phyloP scores from a whole-genome alignment of 1,284 basidiomycete genomes.

The Apiotrichum akiyoshidainum region DNA sequence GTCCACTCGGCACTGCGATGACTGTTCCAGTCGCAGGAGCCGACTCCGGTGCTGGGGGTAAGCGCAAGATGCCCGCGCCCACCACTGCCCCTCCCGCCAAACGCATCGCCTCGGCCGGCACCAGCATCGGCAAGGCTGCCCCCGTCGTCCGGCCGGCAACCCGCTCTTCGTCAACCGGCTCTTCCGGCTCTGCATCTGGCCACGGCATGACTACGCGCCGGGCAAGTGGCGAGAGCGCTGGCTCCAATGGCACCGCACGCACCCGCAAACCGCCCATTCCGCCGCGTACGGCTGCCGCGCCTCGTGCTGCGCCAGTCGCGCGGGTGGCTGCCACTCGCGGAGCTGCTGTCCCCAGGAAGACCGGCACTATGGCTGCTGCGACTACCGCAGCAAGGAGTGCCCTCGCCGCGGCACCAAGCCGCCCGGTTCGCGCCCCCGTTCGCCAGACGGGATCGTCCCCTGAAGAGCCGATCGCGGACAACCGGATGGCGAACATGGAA shows the following conservation, averaged over 20 bases:
- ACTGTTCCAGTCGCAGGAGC: not conserved
- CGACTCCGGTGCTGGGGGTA: too few relatives aligned
- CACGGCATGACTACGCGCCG: not conserved
- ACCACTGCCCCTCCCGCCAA: conserved; percentile 30
- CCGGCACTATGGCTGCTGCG: conserved; percentile 6
- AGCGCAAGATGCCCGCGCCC: conserved; percentile 7
- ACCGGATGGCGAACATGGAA: conserved; percentile 40
- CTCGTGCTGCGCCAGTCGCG: not conserved
- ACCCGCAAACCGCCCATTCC: conserved; percentile 7
- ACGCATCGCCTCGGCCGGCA: conserved; percentile 7
- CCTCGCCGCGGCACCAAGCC: not conserved
- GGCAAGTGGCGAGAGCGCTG: not conserved
- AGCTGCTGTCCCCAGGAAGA: not conserved
- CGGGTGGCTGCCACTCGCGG: conserved; percentile 21
- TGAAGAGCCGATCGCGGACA: conserved; percentile 13
- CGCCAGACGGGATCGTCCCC: not conserved
- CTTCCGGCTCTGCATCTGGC: not conserved
- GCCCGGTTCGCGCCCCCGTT: not conserved
- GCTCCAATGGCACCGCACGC: not conserved
- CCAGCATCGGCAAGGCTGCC: too few relatives aligned
- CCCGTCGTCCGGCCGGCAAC: not conserved
- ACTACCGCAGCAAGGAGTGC: not conserved
- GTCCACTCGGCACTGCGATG: not conserved
- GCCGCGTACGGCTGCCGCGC: conserved; percentile 13
- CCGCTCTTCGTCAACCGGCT: not conserved